phyloP scores from a whole-genome alignment of 495 filamentous ascomycete genomes.

The Clohesyomyces aquaticus region DNA sequence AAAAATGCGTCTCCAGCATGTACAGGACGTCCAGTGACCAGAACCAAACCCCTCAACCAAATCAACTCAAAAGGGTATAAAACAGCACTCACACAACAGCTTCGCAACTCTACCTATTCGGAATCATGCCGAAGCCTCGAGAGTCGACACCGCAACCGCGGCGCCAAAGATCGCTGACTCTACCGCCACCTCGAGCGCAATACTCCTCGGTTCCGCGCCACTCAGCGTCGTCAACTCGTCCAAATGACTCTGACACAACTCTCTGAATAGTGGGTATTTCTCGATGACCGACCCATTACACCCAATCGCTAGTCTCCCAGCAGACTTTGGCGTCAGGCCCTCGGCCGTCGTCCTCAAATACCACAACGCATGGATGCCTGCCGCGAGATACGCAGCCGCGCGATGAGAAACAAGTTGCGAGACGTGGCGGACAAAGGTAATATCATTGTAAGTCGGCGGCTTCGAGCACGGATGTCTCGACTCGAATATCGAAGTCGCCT shows the following conservation, averaged over 20 bases:
- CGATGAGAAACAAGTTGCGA: slow-evolving; percentile 61
- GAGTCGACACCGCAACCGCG: slow-evolving; percentile 61
- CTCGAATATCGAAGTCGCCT: slow-evolving; percentile 55
- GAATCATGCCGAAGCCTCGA: slow-evolving; percentile 35
- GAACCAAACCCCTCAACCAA: background rate
- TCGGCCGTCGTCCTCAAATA: slow-evolving; percentile 59
- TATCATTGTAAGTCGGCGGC: slow-evolving; percentile 55
- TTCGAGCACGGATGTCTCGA: slow-evolving; percentile 55
- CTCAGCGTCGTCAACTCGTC: slow-evolving; percentile 48
- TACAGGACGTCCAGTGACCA: no score
- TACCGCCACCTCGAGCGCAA: slow-evolving; percentile 59
- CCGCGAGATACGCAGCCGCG: slow-evolving; percentile 65
- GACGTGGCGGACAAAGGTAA: slow-evolving; percentile 59
- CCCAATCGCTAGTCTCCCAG: slow-evolving; percentile 54
- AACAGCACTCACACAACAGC: background rate
- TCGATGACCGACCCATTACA: slow-evolving; percentile 69
- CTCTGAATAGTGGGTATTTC: slow-evolving; percentile 63
- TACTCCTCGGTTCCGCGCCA: slow-evolving; percentile 38
- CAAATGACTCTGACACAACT: slow-evolving; percentile 55
- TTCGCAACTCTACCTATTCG: background rate
- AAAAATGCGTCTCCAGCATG: no score
- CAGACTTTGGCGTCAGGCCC: slow-evolving; percentile 35
- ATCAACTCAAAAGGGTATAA: slow-evolving; percentile 29
- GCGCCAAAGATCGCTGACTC: slow-evolving; percentile 68
- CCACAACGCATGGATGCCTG: slow-evolving; percentile 68